These are phyloP conservation scores for Aspergillus sp. DNA, from an alignment of 2,329 filamentous ascomycete species.

Conservation along the genomic window DNA sequence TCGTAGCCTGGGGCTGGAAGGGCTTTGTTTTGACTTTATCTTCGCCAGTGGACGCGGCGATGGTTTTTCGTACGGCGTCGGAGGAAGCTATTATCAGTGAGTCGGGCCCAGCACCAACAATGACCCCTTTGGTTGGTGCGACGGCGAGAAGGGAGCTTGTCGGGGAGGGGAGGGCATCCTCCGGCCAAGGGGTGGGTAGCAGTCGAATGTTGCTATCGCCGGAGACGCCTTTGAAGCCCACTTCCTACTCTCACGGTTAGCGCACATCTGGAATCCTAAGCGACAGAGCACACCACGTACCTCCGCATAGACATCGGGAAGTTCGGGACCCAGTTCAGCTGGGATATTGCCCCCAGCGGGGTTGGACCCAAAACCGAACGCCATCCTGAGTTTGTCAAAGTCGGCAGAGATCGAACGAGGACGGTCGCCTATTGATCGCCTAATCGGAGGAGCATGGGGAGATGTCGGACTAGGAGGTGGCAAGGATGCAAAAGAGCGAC, in stretches of 20 bases:
- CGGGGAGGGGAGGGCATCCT: constrained; percentile 65
- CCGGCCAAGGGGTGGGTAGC: constrained; percentile 74
- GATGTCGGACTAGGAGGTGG: constrained; percentile 33
- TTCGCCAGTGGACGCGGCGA: constrained; percentile 57
- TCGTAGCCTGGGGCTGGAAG: constrained; percentile 71
- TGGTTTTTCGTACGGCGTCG: constrained; percentile 73
- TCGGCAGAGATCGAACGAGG: constrained; percentile 39
- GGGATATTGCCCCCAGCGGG: constrained; percentile 40
- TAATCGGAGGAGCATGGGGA: constrained; percentile 39
- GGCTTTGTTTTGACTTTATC: constrained; percentile 63
- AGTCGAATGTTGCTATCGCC: constrained; percentile 79
- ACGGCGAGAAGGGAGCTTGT: constrained; percentile 82
- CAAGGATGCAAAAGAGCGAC: constrained; percentile 42
- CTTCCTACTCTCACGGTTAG: constrained; percentile 47
- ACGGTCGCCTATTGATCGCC: constrained; percentile 33
- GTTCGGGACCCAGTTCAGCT: constrained; percentile 60
- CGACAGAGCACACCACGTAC: constrained; percentile 44
- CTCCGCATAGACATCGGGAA: constrained; percentile 80
- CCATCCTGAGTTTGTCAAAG: constrained; percentile 51
- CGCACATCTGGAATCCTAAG: background rate
- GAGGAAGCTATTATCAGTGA: constrained; percentile 74
- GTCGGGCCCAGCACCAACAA: constrained; percentile 85
- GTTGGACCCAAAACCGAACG: constrained; percentile 60
- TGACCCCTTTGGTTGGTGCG: constrained; percentile 73
- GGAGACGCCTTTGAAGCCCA: constrained; percentile 78